Evolutionary conservation across 371 early-diverging fungal species (phyloP), one percentile per base, ranked within the genome.

Genomic region (Sporodiniella umbellata): DNA sequence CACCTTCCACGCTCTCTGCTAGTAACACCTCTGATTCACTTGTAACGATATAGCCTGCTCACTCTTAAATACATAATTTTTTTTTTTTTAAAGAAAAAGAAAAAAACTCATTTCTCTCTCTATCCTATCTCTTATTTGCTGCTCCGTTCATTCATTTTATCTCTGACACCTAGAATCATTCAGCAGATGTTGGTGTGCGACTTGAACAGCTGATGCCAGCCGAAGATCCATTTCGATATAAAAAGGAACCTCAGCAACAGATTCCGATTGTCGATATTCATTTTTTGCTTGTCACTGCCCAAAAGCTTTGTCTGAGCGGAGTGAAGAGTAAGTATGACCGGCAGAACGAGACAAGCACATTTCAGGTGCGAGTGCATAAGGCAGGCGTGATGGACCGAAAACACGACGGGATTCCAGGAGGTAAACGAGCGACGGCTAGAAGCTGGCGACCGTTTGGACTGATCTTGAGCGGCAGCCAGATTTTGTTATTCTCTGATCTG

Each of bases 381-480:
- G 81, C 79, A 14, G 90, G 88, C 0, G 71, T 78, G 12, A 64
- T 90, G 19, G 69, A 79, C 24, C 78, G 90, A 40, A 90, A 90
- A 62, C 80, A 85, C 47, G 90, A 90, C 45, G 53, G 81, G 31
- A 47, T 67, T 14, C 85, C 84, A 31, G 70, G 81, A 19, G 87
- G 87, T 15, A 81, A 80, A 48, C 84, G 82, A 40, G 81, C 86
- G 8, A 75, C 80, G 1, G 75, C 82, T 35, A 78, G 91, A 8
- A 78, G 84, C 22, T 90, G 91, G 91, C 75, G 86, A 64, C 78
- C 84, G 4, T 77, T 85, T 40, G 87, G 89, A 48, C 76, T 88
- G 37, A 84, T 89, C 10, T 58, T 90, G 35, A 85, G 86, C 55
- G 90, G 91, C 23, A 87, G 84, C 33, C 88, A 89, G 47, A 70